A percentile compares a stretch with the other conserved stretches of the same genome.
phyloP scores from a whole-genome alignment of 1,139 yeast species.

The Yamadazyma atmosphaerica region DNA sequence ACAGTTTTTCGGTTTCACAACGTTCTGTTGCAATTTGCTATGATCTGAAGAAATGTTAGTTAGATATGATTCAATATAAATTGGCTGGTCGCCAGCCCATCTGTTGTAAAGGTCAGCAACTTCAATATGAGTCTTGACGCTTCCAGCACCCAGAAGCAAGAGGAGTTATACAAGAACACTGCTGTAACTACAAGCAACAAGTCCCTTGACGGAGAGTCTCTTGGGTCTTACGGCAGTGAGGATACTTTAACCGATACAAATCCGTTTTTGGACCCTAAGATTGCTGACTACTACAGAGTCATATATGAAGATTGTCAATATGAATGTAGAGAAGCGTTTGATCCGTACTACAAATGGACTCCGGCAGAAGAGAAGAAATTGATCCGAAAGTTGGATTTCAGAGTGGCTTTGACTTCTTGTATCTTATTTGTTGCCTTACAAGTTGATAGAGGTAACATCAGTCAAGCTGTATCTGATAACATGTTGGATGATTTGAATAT shows the following conservation, averaged over 20 bases:
- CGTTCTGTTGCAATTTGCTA: too few species aligned
- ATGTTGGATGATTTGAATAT: slow-evolving; percentile 27
- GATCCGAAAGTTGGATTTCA: slow-evolving; percentile 27
- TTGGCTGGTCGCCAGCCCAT: too few species aligned
- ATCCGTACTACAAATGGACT: slow-evolving; percentile 38
- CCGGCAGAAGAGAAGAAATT: slow-evolving; percentile 32
- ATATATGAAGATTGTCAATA: slow-evolving; percentile 31
- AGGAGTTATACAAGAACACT: neutral
- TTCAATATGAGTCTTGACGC: neutral
- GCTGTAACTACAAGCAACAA: neutral
- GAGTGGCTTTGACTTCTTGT: slow-evolving; percentile 33
- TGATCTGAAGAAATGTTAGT: too few species aligned
- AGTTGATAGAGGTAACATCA: slow-evolving; percentile 30
- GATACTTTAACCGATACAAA: slow-evolving; percentile 11
- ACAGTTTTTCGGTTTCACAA: neutral
- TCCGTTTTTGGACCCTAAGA: slow-evolving; percentile 30
- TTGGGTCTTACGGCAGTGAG: neutral
- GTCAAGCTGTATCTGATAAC: slow-evolving; percentile 31
- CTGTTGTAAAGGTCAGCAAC: too few species aligned
- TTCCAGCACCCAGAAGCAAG: neutral
- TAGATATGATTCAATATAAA: too few species aligned
- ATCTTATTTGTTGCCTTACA: slow-evolving; percentile 32
- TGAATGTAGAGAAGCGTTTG: slow-evolving; percentile 34
- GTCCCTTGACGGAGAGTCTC: neutral
- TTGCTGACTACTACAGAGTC: slow-evolving; percentile 28